A percentile compares a stretch with the other conserved stretches of the same genome.
phyloP scores from a whole-genome alignment of 2,329 filamentous ascomycete species.

The Shiraia bambusicola region DNA sequence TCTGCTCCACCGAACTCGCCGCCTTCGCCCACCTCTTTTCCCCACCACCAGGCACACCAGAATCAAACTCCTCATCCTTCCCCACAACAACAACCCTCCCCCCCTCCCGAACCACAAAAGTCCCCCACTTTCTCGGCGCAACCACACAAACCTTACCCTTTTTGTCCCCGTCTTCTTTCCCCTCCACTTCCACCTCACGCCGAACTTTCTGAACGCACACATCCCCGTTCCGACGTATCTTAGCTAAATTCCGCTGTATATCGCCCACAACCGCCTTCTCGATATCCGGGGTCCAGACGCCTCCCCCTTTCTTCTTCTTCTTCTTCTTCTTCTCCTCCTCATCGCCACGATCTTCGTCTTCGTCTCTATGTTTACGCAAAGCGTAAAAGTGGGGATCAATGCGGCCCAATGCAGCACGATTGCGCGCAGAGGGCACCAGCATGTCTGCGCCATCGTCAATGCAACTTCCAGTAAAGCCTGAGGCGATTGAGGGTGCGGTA shows the following conservation, averaged over 20 bases:
- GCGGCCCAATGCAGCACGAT: no score
- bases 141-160: constrained; percentile 9
- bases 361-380: constrained; percentile 8
- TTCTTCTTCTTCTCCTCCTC: no score
- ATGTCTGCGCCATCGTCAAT: constrained; percentile 35
- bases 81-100: constrained; percentile 34
- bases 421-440: no score
- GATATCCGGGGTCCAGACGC: constrained; percentile 21
- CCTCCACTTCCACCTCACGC: background rate
- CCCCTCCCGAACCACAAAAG: constrained; percentile 27
- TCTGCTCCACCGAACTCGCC: constrained; percentile 1
- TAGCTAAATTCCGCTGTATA: constrained; percentile 18
- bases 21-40: constrained; percentile 13
- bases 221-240: constrained; percentile 7
- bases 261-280: constrained; percentile 27
- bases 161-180: background rate
- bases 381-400: constrained; percentile 20
- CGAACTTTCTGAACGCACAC: background rate
- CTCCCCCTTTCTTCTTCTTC: no score
- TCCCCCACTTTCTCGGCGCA: constrained; percentile 21
- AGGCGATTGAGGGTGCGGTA: constrained; percentile 7
- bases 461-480: constrained; percentile 29
- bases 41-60: constrained; percentile 14
- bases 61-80: constrained; percentile 28
- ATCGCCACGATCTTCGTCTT: background rate